A percentile compares a stretch with the other conserved stretches of the same genome.
Conservation (phyloP, 2,329 filamentous ascomycete genomes). For the Davidsoniella virescens region DNA sequence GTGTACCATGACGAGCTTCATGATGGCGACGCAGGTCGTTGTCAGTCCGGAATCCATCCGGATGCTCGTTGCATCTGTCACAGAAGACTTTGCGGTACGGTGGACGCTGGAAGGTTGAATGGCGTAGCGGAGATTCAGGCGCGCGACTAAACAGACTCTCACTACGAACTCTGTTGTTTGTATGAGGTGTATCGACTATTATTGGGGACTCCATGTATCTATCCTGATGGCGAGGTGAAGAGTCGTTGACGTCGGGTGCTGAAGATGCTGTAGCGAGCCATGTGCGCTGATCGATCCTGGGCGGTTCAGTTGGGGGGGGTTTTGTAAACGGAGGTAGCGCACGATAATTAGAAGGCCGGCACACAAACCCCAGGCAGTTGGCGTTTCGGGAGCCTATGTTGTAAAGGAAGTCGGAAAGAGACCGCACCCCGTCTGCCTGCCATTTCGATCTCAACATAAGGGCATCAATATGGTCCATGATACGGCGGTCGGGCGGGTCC, state of each 20-base stretch:
- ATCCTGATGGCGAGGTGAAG: neutral
- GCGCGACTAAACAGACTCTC: constrained; percentile 22
- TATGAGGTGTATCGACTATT: neutral
- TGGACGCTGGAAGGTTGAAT: constrained; percentile 24
- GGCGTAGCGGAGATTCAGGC: constrained; percentile 3
- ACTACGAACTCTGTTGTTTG: constrained; percentile 8
- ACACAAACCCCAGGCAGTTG: constrained; percentile 20
- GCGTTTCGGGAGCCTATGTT: constrained; percentile 27
- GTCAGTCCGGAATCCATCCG: constrained; percentile 76
- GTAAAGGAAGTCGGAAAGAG: constrained; percentile 34
- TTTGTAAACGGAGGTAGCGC: neutral
- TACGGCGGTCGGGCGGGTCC: constrained; percentile 28
- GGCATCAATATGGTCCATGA: constrained; percentile 27
- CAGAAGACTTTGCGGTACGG: constrained; percentile 58
- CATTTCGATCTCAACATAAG: constrained; percentile 33
- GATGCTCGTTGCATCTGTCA: constrained; percentile 61
- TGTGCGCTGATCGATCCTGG: neutral
- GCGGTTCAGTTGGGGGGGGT: neutral
- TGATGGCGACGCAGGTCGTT: constrained; percentile 64
- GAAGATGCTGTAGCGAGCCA: constrained; percentile 5
- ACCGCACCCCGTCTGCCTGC: constrained; percentile 28
- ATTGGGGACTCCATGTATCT: constrained; percentile 10
- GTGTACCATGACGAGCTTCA: constrained; percentile 38
- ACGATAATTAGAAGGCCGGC: neutral
- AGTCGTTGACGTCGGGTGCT: neutral